A percentile compares a stretch with the other conserved stretches of the same genome.
These are phyloP conservation scores for Aspergillus campestris DNA, from an alignment of 495 filamentous ascomycete species.

Conservation along the genomic window DNA sequence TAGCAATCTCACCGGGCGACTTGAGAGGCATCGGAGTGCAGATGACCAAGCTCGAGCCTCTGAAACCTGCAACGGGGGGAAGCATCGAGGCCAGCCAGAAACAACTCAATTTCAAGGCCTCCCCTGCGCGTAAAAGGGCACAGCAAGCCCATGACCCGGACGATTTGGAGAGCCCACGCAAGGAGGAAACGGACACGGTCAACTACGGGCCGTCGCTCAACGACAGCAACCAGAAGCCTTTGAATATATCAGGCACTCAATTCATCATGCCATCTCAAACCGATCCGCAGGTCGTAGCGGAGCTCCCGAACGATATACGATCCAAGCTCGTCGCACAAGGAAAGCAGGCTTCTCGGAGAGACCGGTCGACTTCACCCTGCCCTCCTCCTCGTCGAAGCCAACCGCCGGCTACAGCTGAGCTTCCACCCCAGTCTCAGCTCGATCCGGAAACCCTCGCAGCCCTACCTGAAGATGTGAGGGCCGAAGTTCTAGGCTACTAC, in stretches of 20 bases:
- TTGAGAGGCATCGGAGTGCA: conserved; percentile 83
- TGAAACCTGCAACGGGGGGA: conserved; percentile 41
- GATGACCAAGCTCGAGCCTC: conserved; percentile 80
- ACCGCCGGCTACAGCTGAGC: conserved; percentile 8
- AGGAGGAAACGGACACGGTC: conserved; percentile 46
- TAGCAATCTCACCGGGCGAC: conserved; percentile 80
- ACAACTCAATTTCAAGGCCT: conserved; percentile 49
- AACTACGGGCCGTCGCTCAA: conserved; percentile 33
- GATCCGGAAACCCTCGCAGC: conserved; percentile 69
- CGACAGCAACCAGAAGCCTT: conserved; percentile 51
- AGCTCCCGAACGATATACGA: conserved; percentile 72
- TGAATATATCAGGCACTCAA: conserved; percentile 78
- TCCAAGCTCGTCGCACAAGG: conserved; percentile 54
- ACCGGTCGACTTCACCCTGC: conserved; percentile 23
- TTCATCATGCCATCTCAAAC: conserved; percentile 77
- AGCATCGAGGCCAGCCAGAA: conserved; percentile 53
- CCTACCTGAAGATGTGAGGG: conserved; percentile 73
- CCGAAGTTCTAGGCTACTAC: conserved; percentile 70
- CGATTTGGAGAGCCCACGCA: conserved; percentile 59
- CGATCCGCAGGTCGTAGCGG: conserved; percentile 65
- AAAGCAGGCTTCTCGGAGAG: conserved; percentile 20
- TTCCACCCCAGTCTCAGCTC: conserved; percentile 50
- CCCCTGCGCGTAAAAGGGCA: conserved; percentile 23
- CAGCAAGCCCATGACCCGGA: conserved; percentile 37
- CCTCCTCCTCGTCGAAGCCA: conserved; percentile 14